phyloP scores from a whole-genome alignment of 192 early-diverging fungal species.

The Phlyctochytrium bullatum region DNA sequence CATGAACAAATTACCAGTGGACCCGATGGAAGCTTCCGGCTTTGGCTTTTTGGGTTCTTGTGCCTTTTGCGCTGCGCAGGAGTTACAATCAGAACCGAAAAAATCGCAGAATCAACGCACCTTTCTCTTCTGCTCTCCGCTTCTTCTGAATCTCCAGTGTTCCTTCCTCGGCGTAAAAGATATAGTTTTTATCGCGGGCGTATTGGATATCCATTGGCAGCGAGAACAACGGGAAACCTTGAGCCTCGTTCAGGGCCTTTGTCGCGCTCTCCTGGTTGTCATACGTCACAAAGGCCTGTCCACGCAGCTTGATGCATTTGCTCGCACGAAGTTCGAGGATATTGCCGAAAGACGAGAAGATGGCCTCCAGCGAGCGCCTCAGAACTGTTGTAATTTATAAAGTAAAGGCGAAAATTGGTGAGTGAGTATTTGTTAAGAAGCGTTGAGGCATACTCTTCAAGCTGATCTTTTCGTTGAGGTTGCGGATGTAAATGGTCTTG shows the following conservation, averaged over 20 bases:
- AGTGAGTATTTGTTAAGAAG: background rate
- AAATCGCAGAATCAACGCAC: conserved; percentile 29
- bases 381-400: conserved; percentile 60
- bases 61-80: conserved; percentile 4
- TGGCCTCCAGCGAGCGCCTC: conserved; percentile 65
- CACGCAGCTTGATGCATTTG: conserved; percentile 77
- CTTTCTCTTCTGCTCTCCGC: conserved; percentile 60
- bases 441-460: conserved; percentile 59
- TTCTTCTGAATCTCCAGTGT: conserved; percentile 64
- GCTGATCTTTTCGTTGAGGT: conserved; percentile 69
- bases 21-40: conserved; percentile 1
- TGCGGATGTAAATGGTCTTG: conserved; percentile 81
- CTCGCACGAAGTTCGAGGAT: conserved; percentile 81
- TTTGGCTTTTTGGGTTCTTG: conserved; percentile 24
- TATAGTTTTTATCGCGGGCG: conserved; percentile 39
- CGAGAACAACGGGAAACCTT: conserved; percentile 78
- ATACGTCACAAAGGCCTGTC: conserved; percentile 93
- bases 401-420: conserved; percentile 6
- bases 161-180: conserved; percentile 67
- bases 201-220: conserved; percentile 70
- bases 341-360: conserved; percentile 84
- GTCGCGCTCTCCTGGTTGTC: conserved; percentile 66
- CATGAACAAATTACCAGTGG: conserved; percentile 12
- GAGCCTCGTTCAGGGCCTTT: conserved; percentile 77
- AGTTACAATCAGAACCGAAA: conserved; percentile 11